Percentiles rank a stretch among this genome's conserved stretches.
Conservation (phyloP, 148 eudicot genomes). For the Amaranthus hypochondriacus region DNA sequence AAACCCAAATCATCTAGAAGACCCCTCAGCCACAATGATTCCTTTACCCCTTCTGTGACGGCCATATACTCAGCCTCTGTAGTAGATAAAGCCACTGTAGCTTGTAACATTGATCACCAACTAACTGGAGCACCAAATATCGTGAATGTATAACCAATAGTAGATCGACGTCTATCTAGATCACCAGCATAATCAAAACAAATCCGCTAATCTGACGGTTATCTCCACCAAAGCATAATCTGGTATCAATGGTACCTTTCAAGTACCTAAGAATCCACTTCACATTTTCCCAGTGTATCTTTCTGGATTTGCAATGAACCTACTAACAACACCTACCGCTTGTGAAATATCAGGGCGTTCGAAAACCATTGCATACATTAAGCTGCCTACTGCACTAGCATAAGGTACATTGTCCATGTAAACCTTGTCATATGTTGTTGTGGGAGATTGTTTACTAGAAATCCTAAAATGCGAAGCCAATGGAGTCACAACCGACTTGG, state of each 20-base stretch:
- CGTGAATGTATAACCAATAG: constrained; percentile 3
- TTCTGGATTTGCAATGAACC: not conserved
- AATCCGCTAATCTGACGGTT: not conserved
- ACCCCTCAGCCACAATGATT: constrained; percentile 1
- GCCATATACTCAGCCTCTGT: not conserved
- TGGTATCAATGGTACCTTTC: not conserved
- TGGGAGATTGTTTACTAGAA: not conserved
- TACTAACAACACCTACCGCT: not conserved
- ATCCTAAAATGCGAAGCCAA: not conserved
- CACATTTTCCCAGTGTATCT: not conserved
- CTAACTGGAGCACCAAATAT: constrained; percentile 9
- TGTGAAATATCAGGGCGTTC: not conserved
- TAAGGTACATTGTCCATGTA: not conserved
- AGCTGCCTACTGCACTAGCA: not conserved
- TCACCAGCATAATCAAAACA: not conserved
- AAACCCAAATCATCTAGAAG: constrained; percentile 6
- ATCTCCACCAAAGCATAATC: not conserved
- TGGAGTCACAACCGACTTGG: not conserved
- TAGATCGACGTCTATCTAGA: constrained; percentile 5
- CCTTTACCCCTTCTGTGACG: constrained; percentile 1
- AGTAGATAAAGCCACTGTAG: not conserved
- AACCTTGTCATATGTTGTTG: not conserved
- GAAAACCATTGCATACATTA: not conserved
- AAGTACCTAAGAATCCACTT: not conserved
- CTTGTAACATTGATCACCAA: constrained; percentile 14